These are phyloP conservation scores for Naganishia kalamii DNA, from an alignment of 768 basidiomycete species.

Conservation along the genomic window DNA sequence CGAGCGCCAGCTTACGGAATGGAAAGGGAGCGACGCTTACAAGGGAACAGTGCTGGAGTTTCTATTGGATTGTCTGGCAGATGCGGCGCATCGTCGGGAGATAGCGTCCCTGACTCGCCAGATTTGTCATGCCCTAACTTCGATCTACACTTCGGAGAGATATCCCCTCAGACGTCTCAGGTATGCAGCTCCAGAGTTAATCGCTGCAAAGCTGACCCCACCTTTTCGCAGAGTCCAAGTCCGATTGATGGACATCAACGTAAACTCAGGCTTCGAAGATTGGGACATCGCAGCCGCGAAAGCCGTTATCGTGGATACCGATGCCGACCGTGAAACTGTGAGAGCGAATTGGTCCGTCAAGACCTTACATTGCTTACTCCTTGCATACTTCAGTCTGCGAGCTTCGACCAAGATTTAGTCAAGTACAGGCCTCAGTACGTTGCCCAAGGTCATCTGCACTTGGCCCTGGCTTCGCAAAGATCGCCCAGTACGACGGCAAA, in stretches of 20 bases:
- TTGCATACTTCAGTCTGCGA: background rate
- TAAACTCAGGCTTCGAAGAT: background rate
- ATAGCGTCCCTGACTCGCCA: conserved; percentile 20
- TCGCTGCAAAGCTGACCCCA: conserved; percentile 45
- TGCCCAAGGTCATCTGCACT: conserved; percentile 2
- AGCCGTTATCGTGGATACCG: background rate
- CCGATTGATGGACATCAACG: conserved; percentile 55
- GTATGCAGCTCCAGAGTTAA: conserved; percentile 50
- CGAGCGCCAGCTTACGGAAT: background rate
- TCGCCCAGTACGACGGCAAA: background rate
- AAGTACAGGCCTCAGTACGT: background rate
- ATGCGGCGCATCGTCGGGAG: conserved; percentile 24
- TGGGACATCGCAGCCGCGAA: background rate
- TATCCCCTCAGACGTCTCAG: conserved; percentile 30
- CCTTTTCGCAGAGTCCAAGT: conserved; percentile 51
- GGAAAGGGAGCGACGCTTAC: conserved; percentile 8
- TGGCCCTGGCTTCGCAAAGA: background rate
- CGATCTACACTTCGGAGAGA: conserved; percentile 20
- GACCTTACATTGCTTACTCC: background rate
- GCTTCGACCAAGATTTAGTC: background rate
- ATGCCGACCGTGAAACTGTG: background rate
- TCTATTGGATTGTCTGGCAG: conserved; percentile 32
- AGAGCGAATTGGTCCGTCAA: background rate
- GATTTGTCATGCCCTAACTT: conserved; percentile 22
- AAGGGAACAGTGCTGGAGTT: conserved; percentile 36